Evolutionary conservation across 1,284 basidiomycete genomes (phyloP).

Genomic region (Ganoderma meredithae): DNA sequence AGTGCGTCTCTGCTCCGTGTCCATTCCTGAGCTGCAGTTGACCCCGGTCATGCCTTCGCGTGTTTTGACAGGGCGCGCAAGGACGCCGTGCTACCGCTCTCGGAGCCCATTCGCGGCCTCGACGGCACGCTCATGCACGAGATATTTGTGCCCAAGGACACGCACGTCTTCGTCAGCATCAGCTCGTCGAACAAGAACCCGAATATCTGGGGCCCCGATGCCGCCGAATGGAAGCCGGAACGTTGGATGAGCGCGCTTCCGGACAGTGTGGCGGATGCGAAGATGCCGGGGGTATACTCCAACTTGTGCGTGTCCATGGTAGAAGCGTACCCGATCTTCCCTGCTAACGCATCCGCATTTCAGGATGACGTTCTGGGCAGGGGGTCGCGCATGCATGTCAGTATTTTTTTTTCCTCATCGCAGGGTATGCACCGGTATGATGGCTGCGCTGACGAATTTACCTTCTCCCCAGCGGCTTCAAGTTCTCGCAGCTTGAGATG

Average conservation of each 20-base stretch:
- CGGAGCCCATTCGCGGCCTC: slow-evolving; percentile 10
- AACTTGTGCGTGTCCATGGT: slow-evolving; percentile 33
- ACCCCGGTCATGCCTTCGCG: no score
- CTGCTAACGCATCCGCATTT: no score
- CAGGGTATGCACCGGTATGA: slow-evolving; percentile 1
- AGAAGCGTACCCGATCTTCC: no score
- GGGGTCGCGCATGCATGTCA: slow-evolving; percentile 13
- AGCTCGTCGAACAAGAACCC: slow-evolving; percentile 34
- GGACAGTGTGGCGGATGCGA: slow-evolving; percentile 11
- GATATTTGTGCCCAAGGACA: slow-evolving; percentile 21
- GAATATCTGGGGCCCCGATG: slow-evolving; percentile 49
- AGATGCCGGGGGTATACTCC: slow-evolving; percentile 28
- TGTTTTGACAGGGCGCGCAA: not conserved
- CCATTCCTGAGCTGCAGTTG: no score
- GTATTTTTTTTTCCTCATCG: slow-evolving; percentile 14
- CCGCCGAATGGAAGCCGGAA: slow-evolving; percentile 22
- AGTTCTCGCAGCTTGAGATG: slow-evolving; percentile 17
- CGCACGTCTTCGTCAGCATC: slow-evolving; percentile 17
- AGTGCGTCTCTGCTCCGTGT: slow-evolving; percentile 23
- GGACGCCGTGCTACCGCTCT: slow-evolving; percentile 18
- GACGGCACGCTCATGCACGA: slow-evolving; percentile 15
- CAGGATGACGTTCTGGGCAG: slow-evolving; percentile 12
- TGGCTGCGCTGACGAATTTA: slow-evolving; percentile 14
- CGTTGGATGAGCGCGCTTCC: slow-evolving; percentile 22
- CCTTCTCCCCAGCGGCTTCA: slow-evolving; percentile 8